phyloP scores from a whole-genome alignment of 768 basidiomycete species.

The Ramaria sp. region DNA sequence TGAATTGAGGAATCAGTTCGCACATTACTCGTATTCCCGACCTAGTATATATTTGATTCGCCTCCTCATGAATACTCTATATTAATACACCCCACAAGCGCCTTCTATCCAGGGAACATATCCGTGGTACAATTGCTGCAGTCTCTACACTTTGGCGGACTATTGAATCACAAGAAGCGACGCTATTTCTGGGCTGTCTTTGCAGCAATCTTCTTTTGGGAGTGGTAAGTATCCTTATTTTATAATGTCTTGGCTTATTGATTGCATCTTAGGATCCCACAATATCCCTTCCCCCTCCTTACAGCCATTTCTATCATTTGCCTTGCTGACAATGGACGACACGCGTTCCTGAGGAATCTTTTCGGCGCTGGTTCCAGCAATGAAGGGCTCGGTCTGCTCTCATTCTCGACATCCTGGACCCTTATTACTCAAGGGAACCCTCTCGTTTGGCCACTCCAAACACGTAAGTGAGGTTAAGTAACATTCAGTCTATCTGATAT shows the following conservation, averaged over 20 bases:
- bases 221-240: conserved; percentile 14
- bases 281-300: conserved; percentile 30
- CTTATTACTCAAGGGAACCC: conserved; percentile 45
- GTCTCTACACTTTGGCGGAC: conserved; percentile 39
- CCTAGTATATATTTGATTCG: conserved; percentile 26
- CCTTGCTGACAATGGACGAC: conserved; percentile 35
- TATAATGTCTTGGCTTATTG: background rate
- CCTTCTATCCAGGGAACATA: conserved; percentile 42
- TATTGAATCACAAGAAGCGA: conserved; percentile 37
- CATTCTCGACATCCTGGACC: conserved; percentile 40
- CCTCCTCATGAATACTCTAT: background rate
- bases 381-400: conserved; percentile 39
- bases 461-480: conserved; percentile 25
- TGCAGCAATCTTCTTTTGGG: conserved; percentile 38
- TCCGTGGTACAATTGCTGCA: conserved; percentile 43
- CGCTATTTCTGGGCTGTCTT: conserved; percentile 44
- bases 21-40: conserved; percentile 40
- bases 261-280: conserved; percentile 19
- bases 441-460: conserved; percentile 45
- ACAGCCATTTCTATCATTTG: conserved; percentile 42
- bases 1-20: conserved; percentile 23
- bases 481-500: no score
- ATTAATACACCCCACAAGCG: conserved; percentile 14
- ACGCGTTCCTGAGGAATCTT: conserved; percentile 29
- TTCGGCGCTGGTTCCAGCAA: conserved; percentile 39